Evolutionary conservation across 345 rosid species (phyloP).

Genomic region (Arabidopsis thaliana): TAIR10.1 NC_003074.8:2935501-2936000

Average conservation of each 20-base stretch:
- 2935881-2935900: slow-evolving; percentile 61
- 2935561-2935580: slow-evolving; percentile 12
- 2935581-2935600: background rate
- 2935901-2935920: slow-evolving; percentile 75
- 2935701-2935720: slow-evolving; percentile 90
- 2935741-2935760: slow-evolving; percentile 17
- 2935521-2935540: slow-evolving; percentile 95
- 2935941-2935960: slow-evolving; percentile 94
- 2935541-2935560: slow-evolving; percentile 82
- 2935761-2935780: slow-evolving; percentile 18
- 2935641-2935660: slow-evolving; percentile 39
- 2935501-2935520: slow-evolving; percentile 83
- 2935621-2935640: slow-evolving; percentile 21
- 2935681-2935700: slow-evolving; percentile 90
- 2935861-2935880: background rate
- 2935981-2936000: slow-evolving; percentile 58
- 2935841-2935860: background rate
- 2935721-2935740: slow-evolving; percentile 86
- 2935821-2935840: background rate
- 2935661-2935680: slow-evolving; percentile 94
- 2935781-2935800: background rate
- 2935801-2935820: slow-evolving; percentile 2
- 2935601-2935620: background rate
- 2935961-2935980: slow-evolving; percentile 92
- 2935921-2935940: slow-evolving; percentile 95